Base-by-base conservation (phyloP, 306 rosid species). In the Delonix regia region DNA sequence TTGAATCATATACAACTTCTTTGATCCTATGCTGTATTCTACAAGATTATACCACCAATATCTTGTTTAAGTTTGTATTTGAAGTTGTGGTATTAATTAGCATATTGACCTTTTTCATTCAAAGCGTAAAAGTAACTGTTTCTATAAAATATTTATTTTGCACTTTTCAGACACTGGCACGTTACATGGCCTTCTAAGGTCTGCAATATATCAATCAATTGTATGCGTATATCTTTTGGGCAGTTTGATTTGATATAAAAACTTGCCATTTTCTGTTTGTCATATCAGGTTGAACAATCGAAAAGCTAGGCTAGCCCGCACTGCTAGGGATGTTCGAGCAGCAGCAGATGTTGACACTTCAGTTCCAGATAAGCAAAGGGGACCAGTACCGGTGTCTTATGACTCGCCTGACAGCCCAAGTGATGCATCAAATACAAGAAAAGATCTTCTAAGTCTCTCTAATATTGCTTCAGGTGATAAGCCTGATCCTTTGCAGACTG, bases 301-400 rank as follows among this genome's bases (percentile, higher is more conserved):
- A 80, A 91, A 95, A 78, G 99, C 98, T 25, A 93, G 90, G 90
- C 88, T 95, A 47, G 99, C 98, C 55, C 94, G 96, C 21, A 83
- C 96, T 0, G 96, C 91, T 56, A 90, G 77, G 76, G 97, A 92
- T 77, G 86, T 85, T 71, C 94, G 84, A 24, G 78, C 86, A 34
- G 76, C 82, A 62, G 83, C 73, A 11, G 94, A 87, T 75, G 85
- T 45, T 16, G 98, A 87, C 27, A 56, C 48, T 79, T 75, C 87
- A 16, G 74, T 78, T 66, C 77, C 81, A 36, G 97, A 90, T 77
- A 90, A 81, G 83, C 94, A 73, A 83, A 85, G 80, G 56, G 87
- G 74, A 61, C 80, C 82, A 7, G 76, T 83, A 27, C 82, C 59
- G 34, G 90, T 75, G 69, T 82, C 88, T 53, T 57, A 38, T 33